Evolutionary conservation across 2,329 filamentous ascomycete species (phyloP).

Genomic region (Sphaerulina musiva): DNA sequence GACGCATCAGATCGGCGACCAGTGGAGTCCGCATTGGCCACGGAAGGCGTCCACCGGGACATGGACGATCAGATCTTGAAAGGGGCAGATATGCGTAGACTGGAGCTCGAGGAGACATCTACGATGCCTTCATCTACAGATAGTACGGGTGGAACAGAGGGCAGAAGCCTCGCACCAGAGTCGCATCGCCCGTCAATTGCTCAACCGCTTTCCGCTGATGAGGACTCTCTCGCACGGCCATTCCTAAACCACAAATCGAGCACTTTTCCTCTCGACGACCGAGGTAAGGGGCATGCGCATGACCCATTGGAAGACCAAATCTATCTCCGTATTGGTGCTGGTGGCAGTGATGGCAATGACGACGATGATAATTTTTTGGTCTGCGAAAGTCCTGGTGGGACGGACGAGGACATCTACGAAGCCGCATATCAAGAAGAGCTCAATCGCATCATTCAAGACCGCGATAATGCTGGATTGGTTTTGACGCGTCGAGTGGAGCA

Average conservation of each 20-base stretch:
- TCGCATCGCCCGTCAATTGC: constrained; percentile 3
- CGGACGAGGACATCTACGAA: constrained; percentile 61
- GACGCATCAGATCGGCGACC: constrained; percentile 47
- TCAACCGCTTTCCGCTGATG: constrained; percentile 8
- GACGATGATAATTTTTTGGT: constrained; percentile 27
- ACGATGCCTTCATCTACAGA: constrained; percentile 4
- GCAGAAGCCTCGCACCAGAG: constrained; percentile 1
- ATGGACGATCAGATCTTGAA: constrained; percentile 26
- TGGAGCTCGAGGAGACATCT: constrained; percentile 1
- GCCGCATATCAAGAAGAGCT: constrained; percentile 79
- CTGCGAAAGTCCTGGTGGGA: constrained; percentile 21
- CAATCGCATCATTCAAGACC: constrained; percentile 56
- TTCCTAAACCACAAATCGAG: constrained; percentile 16
- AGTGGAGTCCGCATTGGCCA: constrained; percentile 46
- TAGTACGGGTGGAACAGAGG: background rate
- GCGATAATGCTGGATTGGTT: constrained; percentile 51
- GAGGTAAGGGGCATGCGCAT: constrained; percentile 56
- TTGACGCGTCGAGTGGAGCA: constrained; percentile 46
- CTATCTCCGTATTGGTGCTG: constrained; percentile 71
- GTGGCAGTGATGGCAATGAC: constrained; percentile 39
- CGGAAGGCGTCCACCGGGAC: constrained; percentile 49
- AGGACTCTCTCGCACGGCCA: constrained; percentile 9
- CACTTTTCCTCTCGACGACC: constrained; percentile 31
- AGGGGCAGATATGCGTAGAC: constrained; percentile 3
- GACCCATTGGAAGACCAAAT: constrained; percentile 59